Evolutionary conservation across 2,329 filamentous ascomycete species (phyloP), one percentile per base, ranked within the genome.

Genomic region (Colletotrichum destructivum): DNA sequence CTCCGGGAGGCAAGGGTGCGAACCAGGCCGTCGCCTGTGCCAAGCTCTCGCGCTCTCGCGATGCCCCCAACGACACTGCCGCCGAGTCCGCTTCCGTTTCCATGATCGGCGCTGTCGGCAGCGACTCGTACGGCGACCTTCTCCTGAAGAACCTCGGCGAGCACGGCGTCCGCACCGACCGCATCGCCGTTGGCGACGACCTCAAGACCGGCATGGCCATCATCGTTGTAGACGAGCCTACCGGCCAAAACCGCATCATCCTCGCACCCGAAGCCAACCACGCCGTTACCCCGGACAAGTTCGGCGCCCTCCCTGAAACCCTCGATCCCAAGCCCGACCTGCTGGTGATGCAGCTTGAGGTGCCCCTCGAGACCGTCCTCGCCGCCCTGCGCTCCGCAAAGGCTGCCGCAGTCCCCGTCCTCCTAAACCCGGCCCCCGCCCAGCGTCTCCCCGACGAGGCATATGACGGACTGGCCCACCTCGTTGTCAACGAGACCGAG

Each of bases 1-100:
- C 93, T 54, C 92, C 93, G 40, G 96, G 96, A 77, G 96, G 96
- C 69, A 99, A 99, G 84, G 96, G 96, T 74, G 95, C 95, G 72
- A 98, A 98, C 85, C 96, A 98, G 85, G 95, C 95, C 71, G 93
- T 98, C 67, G 94, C 95, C 31, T 95, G 93, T 83, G 93, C 92
- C 62, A 93, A 96, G 74, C 89, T 97, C 62, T 96, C 94, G 1
- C 89, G 92, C 59, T 78, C 86, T 38, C 71, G 72, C 49, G 55
- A 40, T 40, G 52, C 23, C 42, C 49, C 40, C 31, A 76, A 79
- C 42, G 71, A 79, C 71, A 75, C 81, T 64, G 71, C 78, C 57
- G 79, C 87, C 42, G 77, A 82, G 5, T 73, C 77, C 21, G 78
- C 81, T 47, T 75, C 79, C 49, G 88, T 95, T 49, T 86, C 88